A percentile compares a stretch with the other conserved stretches of the same genome.
Conservation (phyloP, 1,139 yeast species). For the Geotrichum klebahnii region DNA sequence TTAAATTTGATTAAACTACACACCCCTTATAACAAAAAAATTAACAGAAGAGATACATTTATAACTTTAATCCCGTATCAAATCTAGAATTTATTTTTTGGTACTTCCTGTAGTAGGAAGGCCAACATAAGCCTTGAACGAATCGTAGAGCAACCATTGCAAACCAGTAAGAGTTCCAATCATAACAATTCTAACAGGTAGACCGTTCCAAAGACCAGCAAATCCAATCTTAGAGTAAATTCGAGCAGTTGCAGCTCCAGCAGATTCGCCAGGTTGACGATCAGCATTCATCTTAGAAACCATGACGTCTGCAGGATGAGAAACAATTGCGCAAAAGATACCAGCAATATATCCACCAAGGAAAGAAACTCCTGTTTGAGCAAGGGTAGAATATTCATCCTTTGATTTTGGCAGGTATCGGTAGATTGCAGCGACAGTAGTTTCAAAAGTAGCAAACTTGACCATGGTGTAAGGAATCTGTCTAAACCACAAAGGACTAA, state of each 20-base stretch:
- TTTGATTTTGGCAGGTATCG: constrained; percentile 47
- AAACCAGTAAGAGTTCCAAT: constrained; percentile 80
- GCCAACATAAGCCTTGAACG: constrained; percentile 72
- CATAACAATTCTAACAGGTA: constrained; percentile 77
- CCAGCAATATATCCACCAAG: constrained; percentile 83
- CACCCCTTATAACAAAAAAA: too few species aligned
- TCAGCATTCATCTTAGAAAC: constrained; percentile 72
- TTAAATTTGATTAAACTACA: too few species aligned
- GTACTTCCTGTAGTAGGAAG: constrained; percentile 66
- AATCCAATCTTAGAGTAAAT: constrained; percentile 69
- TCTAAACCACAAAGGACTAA: constrained; percentile 75
- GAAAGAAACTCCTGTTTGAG: constrained; percentile 78
- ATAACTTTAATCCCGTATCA: too few species aligned
- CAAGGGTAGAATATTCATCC: constrained; percentile 45
- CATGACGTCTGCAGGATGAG: constrained; percentile 87
- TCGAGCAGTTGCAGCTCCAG: constrained; percentile 53
- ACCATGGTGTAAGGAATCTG: constrained; percentile 89
- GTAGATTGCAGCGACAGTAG: constrained; percentile 68
- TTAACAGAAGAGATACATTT: too few species aligned
- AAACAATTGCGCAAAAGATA: constrained; percentile 74
- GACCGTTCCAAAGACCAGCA: constrained; percentile 74
- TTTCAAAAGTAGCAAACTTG: constrained; percentile 76
- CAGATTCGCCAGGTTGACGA: constrained; percentile 52
- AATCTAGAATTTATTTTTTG: background rate
- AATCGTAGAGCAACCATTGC: constrained; percentile 83